Base-by-base conservation (phyloP, 306 rosid species). In the Cicer cuneatum region DNA sequence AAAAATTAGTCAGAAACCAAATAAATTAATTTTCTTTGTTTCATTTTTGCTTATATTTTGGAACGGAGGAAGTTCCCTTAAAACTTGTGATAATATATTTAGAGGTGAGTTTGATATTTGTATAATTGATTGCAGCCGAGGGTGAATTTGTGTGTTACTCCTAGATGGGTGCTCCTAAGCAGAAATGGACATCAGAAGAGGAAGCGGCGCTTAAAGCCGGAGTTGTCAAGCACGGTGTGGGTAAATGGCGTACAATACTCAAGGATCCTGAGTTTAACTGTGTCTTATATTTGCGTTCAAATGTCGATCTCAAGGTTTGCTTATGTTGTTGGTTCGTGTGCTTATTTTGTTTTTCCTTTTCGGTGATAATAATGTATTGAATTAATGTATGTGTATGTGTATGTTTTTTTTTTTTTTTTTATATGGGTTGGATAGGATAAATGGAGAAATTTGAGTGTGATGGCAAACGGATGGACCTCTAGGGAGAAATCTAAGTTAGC, bases 151-250 rank as follows among this genome's bases (percentile, higher is more conserved):
- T 73, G 45, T 72, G 77, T 66, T 73, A 66, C 80, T 66, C 64
- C 64, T 52, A 52, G 35, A 94, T 90, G 99, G 99, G 99, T 64
- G 99, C 97, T 86, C 99, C 99, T 18, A 94, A 94, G 89, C 98
- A 94, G 81, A 94, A 94, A 77, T 92, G 98, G 99, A 92, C 96
- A 0, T 58, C 80, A 19, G 96, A 92, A 82, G 99, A 94, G 83
- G 99, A 94, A 87, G 76, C 90, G 13, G 99, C 99, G 13, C 90
- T 94, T 58, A 94, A 94, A 84, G 93, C 99, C 64, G 99, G 99
- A 70, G 98, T 94, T 70, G 85, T 92, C 73, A 94, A 94, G 85
- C 99, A 94, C 35, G 99, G 99, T 46, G 95, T 89, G 21, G 99
- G 98, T 53, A 94, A 92, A 85, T 94, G 99, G 99, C 93, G 97